These are phyloP conservation scores for Aegilops bicornis DNA, from an alignment of 176 grass and related monocot species.

Conservation along the genomic window DNA sequence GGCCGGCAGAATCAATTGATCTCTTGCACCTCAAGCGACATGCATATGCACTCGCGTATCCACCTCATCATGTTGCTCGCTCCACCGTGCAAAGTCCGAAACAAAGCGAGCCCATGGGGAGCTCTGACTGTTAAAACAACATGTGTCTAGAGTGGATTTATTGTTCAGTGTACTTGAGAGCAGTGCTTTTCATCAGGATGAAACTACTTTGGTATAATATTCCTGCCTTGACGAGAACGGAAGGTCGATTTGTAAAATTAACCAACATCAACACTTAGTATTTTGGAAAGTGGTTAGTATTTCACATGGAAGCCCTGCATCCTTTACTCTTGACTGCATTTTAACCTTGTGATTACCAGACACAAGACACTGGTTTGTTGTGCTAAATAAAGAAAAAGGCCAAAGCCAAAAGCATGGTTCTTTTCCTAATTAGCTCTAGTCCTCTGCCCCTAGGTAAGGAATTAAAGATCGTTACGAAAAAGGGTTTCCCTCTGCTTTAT, in stretches of 20 bases:
- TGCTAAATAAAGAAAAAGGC: not conserved
- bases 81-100: not conserved
- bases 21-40: not conserved
- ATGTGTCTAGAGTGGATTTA: not conserved
- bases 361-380: not conserved
- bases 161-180: not conserved
- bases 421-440: not conserved
- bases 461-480: not conserved
- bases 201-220: not conserved
- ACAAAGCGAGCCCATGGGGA: not conserved
- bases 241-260: not conserved
- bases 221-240: not conserved
- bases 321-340: not conserved
- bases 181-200: not conserved
- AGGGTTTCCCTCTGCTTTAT: too few species aligned
- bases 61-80: not conserved
- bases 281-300: too few species aligned
- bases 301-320: too few species aligned
- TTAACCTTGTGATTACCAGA: not conserved
- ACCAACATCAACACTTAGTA: too few species aligned
- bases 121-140: not conserved
- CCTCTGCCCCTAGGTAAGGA: not conserved
- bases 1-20: not conserved
- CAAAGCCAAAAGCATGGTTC: not conserved
- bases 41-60: not conserved